Percentiles rank a stretch among this genome's conserved stretches.
phyloP scores from a whole-genome alignment of 2,329 filamentous ascomycete genomes.

The Colletotrichum magnum region DNA sequence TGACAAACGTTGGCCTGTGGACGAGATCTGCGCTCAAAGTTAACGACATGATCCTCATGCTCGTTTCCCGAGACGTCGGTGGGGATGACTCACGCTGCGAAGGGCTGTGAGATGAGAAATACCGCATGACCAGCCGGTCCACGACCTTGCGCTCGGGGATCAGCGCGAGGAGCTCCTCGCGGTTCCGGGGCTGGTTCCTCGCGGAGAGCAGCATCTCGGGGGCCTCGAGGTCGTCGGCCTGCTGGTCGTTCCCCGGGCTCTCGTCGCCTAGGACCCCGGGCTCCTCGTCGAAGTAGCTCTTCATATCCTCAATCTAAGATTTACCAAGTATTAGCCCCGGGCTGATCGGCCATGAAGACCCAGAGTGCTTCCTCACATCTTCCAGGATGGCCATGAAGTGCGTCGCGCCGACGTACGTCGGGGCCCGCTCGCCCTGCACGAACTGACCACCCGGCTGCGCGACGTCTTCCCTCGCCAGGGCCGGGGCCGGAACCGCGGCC shows the following conservation, averaged over 20 bases:
- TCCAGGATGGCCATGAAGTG: slow-evolving; percentile 74
- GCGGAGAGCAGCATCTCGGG: slow-evolving; percentile 61
- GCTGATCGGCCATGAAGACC: not conserved
- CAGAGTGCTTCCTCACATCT: slow-evolving; percentile 59
- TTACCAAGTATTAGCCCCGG: slow-evolving; percentile 25
- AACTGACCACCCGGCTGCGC: slow-evolving; percentile 55
- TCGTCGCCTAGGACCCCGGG: slow-evolving; percentile 54
- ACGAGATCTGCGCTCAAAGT: slow-evolving; percentile 59
- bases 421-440: slow-evolving; percentile 57
- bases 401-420: slow-evolving; percentile 71
- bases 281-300: slow-evolving; percentile 70
- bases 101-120: slow-evolving; percentile 67
- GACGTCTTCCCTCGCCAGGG: slow-evolving; percentile 28
- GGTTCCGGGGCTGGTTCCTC: slow-evolving; percentile 54
- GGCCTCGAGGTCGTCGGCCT: slow-evolving; percentile 52
- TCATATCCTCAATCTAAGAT: slow-evolving; percentile 70
- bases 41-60: slow-evolving; percentile 35
- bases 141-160: slow-evolving; percentile 62
- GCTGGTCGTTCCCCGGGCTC: slow-evolving; percentile 44
- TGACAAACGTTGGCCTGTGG: slow-evolving; percentile 67
- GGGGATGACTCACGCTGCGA: slow-evolving; percentile 59
- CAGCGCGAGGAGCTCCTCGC: slow-evolving; percentile 61
- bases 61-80: not conserved
- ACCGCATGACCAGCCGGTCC: slow-evolving; percentile 66
- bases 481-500: not conserved